Evolutionary conservation across 768 basidiomycete species (phyloP).

Genomic region (Suillus occidentalis): DNA sequence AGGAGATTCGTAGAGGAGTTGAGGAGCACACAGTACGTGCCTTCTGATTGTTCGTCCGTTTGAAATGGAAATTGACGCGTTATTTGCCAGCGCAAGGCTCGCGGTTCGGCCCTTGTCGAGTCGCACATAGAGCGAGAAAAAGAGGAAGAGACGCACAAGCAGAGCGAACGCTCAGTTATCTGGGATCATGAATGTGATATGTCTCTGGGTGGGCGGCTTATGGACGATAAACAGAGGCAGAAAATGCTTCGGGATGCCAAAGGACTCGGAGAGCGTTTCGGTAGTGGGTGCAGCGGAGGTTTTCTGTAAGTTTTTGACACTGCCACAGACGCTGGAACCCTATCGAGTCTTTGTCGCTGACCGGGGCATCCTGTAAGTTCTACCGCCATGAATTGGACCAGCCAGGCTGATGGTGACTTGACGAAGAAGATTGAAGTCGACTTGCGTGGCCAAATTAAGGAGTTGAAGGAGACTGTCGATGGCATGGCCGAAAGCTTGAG

Average conservation of each 20-base stretch:
- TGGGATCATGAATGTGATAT: conserved; percentile 96
- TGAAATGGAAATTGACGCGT: background rate
- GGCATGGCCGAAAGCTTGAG: conserved; percentile 90
- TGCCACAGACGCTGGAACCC: background rate
- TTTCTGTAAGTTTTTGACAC: conserved; percentile 42
- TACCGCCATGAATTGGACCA: conserved; percentile 81
- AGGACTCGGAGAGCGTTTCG: conserved; percentile 82
- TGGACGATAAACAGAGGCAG: conserved; percentile 84
- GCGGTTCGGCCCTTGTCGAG: conserved; percentile 57
- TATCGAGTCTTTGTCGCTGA: background rate
- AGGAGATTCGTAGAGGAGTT: conserved; percentile 68
- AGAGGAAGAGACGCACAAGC: conserved; percentile 38
- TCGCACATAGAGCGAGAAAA: conserved; percentile 41
- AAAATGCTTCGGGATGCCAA: conserved; percentile 80
- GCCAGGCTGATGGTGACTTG: conserved; percentile 89
- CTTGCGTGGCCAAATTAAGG: conserved; percentile 88
- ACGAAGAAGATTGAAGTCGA: conserved; percentile 92
- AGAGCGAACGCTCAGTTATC: conserved; percentile 62
- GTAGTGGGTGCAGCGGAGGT: conserved; percentile 65
- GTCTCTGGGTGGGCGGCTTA: conserved; percentile 79
- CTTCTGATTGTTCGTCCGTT: background rate
- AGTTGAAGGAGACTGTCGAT: conserved; percentile 91
- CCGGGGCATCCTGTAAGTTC: background rate
- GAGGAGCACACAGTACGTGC: conserved; percentile 74
- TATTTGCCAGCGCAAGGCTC: conserved; percentile 41